phyloP scores from a whole-genome alignment of 129 eudicot genomes.

The Ambrosia artemisiifolia region DNA sequence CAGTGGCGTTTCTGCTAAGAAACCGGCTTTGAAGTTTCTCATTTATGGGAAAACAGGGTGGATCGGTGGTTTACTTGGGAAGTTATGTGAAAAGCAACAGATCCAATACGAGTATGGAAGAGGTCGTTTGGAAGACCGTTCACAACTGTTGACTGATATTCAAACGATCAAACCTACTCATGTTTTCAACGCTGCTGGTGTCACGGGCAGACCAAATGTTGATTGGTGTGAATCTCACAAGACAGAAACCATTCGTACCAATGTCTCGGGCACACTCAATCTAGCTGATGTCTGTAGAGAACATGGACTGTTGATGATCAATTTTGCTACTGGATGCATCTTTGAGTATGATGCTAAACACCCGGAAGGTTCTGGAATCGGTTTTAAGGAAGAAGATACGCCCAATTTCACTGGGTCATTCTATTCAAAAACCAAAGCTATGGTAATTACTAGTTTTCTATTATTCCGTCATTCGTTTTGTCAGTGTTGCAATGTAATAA shows the following conservation, averaged over 20 bases:
- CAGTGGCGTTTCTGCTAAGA: constrained; percentile 29
- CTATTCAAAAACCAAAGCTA: constrained; percentile 98
- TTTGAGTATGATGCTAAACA: constrained; percentile 87
- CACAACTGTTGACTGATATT: constrained; percentile 60
- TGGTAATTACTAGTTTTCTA: constrained; percentile 45
- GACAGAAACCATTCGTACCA: constrained; percentile 82
- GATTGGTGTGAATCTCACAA: constrained; percentile 98
- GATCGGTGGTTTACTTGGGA: constrained; percentile 94
- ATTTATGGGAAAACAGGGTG: constrained; percentile 95
- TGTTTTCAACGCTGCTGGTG: constrained; percentile 97
- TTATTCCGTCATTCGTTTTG: neutral
- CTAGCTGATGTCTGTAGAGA: constrained; percentile 90
- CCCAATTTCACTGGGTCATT: constrained; percentile 91
- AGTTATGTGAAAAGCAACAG: constrained; percentile 87
- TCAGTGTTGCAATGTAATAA: neutral
- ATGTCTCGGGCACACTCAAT: constrained; percentile 82
- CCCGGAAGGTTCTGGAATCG: constrained; percentile 90
- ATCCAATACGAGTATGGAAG: constrained; percentile 79
- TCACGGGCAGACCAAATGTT: constrained; percentile 97
- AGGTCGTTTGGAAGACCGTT: constrained; percentile 82
- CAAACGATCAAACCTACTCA: constrained; percentile 75
- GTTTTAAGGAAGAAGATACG: constrained; percentile 87
- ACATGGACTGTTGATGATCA: constrained; percentile 67
- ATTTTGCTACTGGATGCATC: constrained; percentile 96
- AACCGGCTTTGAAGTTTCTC: constrained; percentile 68